Evolutionary conservation across 2,329 filamentous ascomycete species (phyloP).

Genomic region (Fusarium coffeatum): DNA sequence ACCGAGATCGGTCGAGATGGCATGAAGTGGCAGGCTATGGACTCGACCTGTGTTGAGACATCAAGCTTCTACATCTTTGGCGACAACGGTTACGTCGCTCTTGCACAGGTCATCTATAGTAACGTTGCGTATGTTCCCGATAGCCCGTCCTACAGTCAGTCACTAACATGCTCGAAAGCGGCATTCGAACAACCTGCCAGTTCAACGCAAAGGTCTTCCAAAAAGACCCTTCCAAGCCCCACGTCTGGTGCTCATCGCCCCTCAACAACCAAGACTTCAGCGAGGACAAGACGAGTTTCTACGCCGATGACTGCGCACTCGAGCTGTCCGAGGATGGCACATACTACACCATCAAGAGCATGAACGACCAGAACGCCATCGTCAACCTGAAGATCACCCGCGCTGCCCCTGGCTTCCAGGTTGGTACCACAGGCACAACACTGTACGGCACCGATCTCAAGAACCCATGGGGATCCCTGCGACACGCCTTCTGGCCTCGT

Average conservation of each 20-base stretch:
- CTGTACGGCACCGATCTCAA: constrained; percentile 86
- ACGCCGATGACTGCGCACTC: constrained; percentile 85
- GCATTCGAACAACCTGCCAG: constrained; percentile 89
- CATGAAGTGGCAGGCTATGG: constrained; percentile 83
- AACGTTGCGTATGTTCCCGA: constrained; percentile 81
- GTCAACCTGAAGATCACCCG: constrained; percentile 88
- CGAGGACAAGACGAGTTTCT: constrained; percentile 84
- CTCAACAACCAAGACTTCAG: constrained; percentile 85
- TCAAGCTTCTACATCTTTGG: constrained; percentile 92
- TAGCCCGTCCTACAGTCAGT: background rate
- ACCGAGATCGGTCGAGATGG: constrained; percentile 82
- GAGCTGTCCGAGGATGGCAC: constrained; percentile 87
- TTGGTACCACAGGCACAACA: constrained; percentile 84
- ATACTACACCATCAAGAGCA: constrained; percentile 89
- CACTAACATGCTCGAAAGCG: constrained; percentile 63
- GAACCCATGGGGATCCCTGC: constrained; percentile 92
- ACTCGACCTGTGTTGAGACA: constrained; percentile 91
- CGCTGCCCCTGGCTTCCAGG: constrained; percentile 82
- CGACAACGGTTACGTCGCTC: constrained; percentile 79
- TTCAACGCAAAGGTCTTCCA: constrained; percentile 96
- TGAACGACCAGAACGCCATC: constrained; percentile 80
- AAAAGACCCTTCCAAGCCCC: constrained; percentile 75
- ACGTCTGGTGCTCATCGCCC: constrained; percentile 85
- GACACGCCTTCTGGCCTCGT: constrained; percentile 94
- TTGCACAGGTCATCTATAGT: constrained; percentile 96